These are phyloP conservation scores for Sechiopsis laciniata DNA, from an alignment of 306 rosid genomes.

Conservation along the genomic window DNA sequence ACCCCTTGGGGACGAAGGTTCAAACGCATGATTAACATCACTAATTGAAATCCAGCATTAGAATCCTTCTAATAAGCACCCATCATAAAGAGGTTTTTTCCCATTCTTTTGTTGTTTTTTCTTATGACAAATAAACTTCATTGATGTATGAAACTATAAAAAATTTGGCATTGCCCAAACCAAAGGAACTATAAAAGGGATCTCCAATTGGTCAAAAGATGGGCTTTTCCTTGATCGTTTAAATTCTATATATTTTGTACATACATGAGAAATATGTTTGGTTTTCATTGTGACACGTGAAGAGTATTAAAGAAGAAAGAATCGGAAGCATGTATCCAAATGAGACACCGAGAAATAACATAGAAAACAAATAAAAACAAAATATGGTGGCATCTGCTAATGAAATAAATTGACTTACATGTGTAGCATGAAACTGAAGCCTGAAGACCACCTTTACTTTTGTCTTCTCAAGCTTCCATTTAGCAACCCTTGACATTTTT, in stretches of 20 bases:
- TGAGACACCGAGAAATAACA: too few species aligned
- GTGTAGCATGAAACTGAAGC: slow-evolving; percentile 92
- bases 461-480: slow-evolving; percentile 95
- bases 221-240: background rate
- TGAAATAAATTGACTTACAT: slow-evolving; percentile 50
- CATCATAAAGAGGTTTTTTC: background rate
- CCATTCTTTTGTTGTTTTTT: background rate
- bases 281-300: background rate
- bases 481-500: slow-evolving; percentile 80
- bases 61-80: background rate
- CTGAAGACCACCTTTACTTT: slow-evolving; percentile 98
- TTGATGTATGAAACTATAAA: too few species aligned
- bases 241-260: background rate
- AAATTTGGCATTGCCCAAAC: too few species aligned
- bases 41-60: slow-evolving; percentile 1
- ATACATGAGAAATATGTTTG: background rate
- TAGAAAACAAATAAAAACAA: too few species aligned
- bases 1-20: background rate
- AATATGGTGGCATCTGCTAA: background rate
- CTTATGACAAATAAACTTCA: too few species aligned
- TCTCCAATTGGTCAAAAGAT: too few species aligned
- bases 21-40: background rate
- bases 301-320: background rate
- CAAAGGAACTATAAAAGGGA: too few species aligned
- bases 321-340: background rate